Evolutionary conservation across 257 asterid genomes (phyloP), one percentile per base, ranked within the genome.

Genomic region (Jasminum sambac): DNA sequence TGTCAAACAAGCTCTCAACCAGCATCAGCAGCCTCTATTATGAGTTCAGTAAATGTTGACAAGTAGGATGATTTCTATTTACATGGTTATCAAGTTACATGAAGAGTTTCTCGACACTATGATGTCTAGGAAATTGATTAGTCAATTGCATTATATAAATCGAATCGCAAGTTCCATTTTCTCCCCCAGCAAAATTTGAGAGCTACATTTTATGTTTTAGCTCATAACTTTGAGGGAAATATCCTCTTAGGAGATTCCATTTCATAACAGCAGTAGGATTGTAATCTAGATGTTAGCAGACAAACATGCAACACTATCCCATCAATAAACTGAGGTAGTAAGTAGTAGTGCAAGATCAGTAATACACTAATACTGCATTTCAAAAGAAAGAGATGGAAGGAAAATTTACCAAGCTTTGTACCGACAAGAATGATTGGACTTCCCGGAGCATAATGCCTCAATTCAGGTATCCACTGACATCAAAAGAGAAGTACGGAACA

Each of bases 371-470:
- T 19, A 30, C 42, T 25, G 72, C 72, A 66, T 10, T 4, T 65
- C 67, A 65, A 52, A 41, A 72, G 40, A 60, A 19, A 73, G 72
- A n/a, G 76, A 25, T 37, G 50, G 62, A 68, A 58, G 62, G 58
- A 81, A 70, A 79, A 38, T 44, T 76, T 70, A 91, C 97, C 97
- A 52, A 88, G 96, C 79, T 91, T 89, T 62, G 97, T 89, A 75
- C 97, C 97, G 70, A 89, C 97, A 63, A 91, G 96, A 78, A 91
- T 83, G 70, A 91, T 79, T 42, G 96, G 96, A 67, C 85, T 89
- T 58, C 92, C 92, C 68, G 95, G 89, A 77, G 97, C 92, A 77
- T 89, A 89, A 87, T 89, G 97, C 86, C 89, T 84, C 80, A 90
- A 74, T 70, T 90, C 96, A 66, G 95, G 96, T 82, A 90, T 83